Evolutionary conservation across 192 early-diverging fungal species (phyloP).

Genomic region (Gigaspora rosea): DNA sequence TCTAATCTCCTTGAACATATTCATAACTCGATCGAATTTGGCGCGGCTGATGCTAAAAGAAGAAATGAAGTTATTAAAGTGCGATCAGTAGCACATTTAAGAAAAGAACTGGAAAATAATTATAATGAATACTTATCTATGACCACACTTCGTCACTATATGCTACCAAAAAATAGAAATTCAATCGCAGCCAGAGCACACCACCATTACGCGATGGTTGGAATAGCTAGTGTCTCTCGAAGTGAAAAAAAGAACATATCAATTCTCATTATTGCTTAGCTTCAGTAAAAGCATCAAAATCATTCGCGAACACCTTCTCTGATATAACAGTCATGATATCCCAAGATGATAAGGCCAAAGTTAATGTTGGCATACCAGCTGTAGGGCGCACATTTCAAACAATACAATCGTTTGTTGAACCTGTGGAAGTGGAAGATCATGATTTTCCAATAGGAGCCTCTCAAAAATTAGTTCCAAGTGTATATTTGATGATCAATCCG

Average conservation of each 20-base stretch:
- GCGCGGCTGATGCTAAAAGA: constrained; percentile 1
- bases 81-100: neutral
- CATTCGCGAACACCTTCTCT: neutral
- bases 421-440: neutral
- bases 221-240: neutral
- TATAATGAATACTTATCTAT: constrained; percentile 7
- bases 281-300: neutral
- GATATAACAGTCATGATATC: neutral
- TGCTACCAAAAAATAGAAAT: neutral
- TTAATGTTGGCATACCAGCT: neutral
- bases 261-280: neutral
- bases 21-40: neutral
- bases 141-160: neutral
- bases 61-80: neutral
- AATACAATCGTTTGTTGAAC: neutral
- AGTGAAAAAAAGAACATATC: neutral
- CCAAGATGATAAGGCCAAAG: neutral
- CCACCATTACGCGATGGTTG: neutral
- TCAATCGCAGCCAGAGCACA: neutral
- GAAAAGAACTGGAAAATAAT: neutral
- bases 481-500: neutral
- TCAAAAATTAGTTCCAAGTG: neutral
- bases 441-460: neutral
- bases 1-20: neutral
- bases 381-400: neutral